Evolutionary conservation across 169 alveolate genomes (phyloP), one percentile per base, ranked within the genome.

Genomic region (Neospora caninum): DNA sequence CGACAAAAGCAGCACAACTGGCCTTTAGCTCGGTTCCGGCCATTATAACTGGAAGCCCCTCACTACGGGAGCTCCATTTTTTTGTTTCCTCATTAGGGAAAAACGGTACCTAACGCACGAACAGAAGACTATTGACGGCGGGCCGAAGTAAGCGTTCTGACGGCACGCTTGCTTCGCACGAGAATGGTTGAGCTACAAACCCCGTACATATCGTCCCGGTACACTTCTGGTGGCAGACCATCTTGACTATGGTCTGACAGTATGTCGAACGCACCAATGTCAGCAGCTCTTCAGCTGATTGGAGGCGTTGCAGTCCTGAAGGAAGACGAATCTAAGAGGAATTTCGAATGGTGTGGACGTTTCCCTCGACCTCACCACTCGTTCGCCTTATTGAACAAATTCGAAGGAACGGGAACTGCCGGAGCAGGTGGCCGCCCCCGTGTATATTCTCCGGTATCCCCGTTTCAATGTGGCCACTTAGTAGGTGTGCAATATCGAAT

Each of bases 211-310:
- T 20, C 34, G 25, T 0, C 42, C 20, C 34, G 16, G 20, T 69
- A 49, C 58, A 29, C 25, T 69, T 69, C 36, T 69, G 82, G 58
- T 49, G 58, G 58, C 18, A 49, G 18, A 49, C 18, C 58, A 49
- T 22, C 58, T 1, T 80, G 88, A 16, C 58, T 0, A 49, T 27
- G 43, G 53, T 9, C 53, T 38, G 34, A 36, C 9, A 10, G 49
- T 10, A 29, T 34, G 53, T 34, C 88, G 88, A 39, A 36, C 88
- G 43, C 38, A 92, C 94, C 91, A 92, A 53, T 43, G 41, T 92
- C 36, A 92, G 87, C 45, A 92, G 70, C 73, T 92, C 94, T 41
- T 92, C 94, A 45, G 94, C 94, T 36, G 94, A 92, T n/a, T 80
- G 91, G 29, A 92, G 91, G 29, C 78, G 91, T 20, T 82, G 69